These are phyloP conservation scores for Ustilago trichophora DNA, from an alignment of 1,284 basidiomycete genomes.

Conservation along the genomic window DNA sequence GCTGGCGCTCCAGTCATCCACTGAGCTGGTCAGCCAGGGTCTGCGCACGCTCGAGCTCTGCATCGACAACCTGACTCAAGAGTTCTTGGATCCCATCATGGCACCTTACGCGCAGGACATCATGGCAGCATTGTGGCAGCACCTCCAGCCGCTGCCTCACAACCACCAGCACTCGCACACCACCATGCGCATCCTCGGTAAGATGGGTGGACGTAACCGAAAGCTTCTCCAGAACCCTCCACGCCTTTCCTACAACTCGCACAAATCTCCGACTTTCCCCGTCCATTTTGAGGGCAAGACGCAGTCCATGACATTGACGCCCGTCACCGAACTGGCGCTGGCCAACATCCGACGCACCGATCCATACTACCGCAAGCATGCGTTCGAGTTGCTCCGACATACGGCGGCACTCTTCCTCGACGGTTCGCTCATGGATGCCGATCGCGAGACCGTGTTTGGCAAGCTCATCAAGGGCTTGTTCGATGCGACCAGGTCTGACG, in stretches of 20 bases:
- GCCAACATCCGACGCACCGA: constrained; percentile 75
- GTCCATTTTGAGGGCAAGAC: constrained; percentile 46
- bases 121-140: constrained; percentile 78
- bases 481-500: constrained; percentile 78
- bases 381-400: constrained; percentile 81
- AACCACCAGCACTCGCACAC: constrained; percentile 92
- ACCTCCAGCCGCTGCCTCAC: constrained; percentile 85
- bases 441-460: constrained; percentile 79
- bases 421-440: constrained; percentile 71
- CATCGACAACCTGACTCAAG: constrained; percentile 97
- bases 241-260: constrained; percentile 73
- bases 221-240: constrained; percentile 81
- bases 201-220: constrained; percentile 93
- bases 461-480: constrained; percentile 77
- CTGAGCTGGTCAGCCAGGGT: constrained; percentile 94
- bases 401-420: constrained; percentile 78
- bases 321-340: constrained; percentile 78
- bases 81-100: constrained; percentile 97
- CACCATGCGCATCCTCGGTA: constrained; percentile 95
- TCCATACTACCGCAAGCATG: constrained; percentile 75
- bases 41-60: constrained; percentile 97
- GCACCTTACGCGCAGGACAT: constrained; percentile 80
- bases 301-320: constrained; percentile 77
- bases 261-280: constrained; percentile 40
- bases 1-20: constrained; percentile 79